phyloP scores from a whole-genome alignment of 305 asterid species.

The Nicotiana rustica region DNA sequence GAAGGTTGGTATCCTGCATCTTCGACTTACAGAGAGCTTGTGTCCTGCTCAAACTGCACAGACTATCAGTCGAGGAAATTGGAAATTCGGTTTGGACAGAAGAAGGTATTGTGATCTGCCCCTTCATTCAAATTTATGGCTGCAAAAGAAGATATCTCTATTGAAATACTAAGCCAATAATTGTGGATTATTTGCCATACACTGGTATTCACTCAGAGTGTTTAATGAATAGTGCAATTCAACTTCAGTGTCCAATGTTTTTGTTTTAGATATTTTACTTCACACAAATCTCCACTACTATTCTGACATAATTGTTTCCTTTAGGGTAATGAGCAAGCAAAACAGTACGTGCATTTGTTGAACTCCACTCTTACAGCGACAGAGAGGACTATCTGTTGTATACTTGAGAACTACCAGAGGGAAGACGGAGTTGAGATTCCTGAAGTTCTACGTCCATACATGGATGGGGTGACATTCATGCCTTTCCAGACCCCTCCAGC shows the following conservation, averaged over 20 bases:
- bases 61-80: conserved; percentile 88
- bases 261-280: conserved; percentile 10
- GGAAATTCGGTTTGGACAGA: conserved; percentile 90
- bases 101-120: conserved; percentile 58
- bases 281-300: not conserved
- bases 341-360: conserved; percentile 84
- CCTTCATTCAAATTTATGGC: not conserved
- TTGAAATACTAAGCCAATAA: not conserved
- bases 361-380: conserved; percentile 96
- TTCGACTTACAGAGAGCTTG: conserved; percentile 78
- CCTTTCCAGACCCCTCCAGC: conserved; percentile 59
- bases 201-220: not conserved
- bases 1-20: conserved; percentile 99
- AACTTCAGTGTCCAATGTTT: not conserved
- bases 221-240: not conserved
- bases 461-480: conserved; percentile 76
- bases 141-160: not conserved
- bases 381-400: conserved; percentile 87
- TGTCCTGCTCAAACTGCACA: conserved; percentile 93
- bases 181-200: not conserved
- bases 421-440: conserved; percentile 93
- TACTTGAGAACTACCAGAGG: conserved; percentile 82
- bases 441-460: conserved; percentile 63
- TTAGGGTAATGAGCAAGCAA: conserved; percentile 80
- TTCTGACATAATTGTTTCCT: conserved; percentile 31